A percentile compares a stretch with the other conserved stretches of the same genome.
These are phyloP conservation scores for Trichoderma polysporum DNA, from an alignment of 2,329 filamentous ascomycete species.

Conservation along the genomic window DNA sequence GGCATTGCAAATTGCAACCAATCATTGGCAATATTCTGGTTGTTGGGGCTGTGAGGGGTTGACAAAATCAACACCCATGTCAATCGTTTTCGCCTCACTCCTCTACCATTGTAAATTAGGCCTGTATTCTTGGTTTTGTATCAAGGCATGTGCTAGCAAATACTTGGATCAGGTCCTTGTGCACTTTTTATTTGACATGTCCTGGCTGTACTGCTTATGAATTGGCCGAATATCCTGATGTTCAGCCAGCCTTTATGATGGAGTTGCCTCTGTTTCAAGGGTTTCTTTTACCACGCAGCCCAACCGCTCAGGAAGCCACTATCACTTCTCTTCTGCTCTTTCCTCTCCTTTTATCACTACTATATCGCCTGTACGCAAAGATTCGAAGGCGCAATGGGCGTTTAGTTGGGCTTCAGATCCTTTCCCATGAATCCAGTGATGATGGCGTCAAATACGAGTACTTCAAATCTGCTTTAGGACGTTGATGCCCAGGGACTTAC, in stretches of 20 bases:
- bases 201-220: no score
- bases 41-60: neutral
- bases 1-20: no score
- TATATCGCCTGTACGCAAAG: neutral
- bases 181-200: neutral
- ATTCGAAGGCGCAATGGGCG: neutral
- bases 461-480: neutral
- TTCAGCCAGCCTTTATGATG: neutral
- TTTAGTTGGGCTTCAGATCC: neutral
- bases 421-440: neutral
- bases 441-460: neutral
- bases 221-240: fast-evolving
- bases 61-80: no score
- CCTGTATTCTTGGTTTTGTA: no score
- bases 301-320: neutral
- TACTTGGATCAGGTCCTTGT: no score
- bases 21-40: no score
- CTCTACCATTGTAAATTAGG: no score
- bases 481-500: neutral
- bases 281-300: neutral
- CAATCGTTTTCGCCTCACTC: no score
- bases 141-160: no score
- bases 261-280: neutral
- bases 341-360: fast-evolving
- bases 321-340: neutral